These are phyloP conservation scores for Sordariomycetes sp. DNA, from an alignment of 2,329 filamentous ascomycete species.

Conservation along the genomic window DNA sequence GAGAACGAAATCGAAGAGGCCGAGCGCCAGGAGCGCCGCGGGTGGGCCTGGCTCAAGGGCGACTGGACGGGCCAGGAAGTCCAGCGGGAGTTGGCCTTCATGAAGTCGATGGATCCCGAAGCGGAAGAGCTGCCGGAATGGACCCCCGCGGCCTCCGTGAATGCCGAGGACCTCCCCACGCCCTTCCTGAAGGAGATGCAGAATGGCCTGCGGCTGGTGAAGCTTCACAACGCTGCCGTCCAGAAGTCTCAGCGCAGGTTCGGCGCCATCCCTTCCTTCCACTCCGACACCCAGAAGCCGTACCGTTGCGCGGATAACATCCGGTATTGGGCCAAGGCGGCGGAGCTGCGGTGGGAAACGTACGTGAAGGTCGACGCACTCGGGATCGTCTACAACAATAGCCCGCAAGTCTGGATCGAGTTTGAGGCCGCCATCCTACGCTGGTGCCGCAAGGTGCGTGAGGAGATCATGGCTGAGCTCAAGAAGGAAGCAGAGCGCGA, in stretches of 20 bases:
- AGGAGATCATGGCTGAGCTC: conserved; percentile 66
- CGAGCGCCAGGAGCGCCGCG: conserved; percentile 56
- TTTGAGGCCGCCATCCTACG: conserved; percentile 73
- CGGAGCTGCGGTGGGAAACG: conserved; percentile 86
- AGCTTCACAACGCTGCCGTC: conserved; percentile 81
- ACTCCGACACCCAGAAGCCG: conserved; percentile 87
- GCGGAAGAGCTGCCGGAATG: conserved; percentile 53
- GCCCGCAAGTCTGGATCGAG: conserved; percentile 57
- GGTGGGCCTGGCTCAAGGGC: conserved; percentile 68
- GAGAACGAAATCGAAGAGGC: conserved; percentile 67
- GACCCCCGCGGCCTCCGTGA: conserved; percentile 30
- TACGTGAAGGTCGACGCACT: conserved; percentile 73
- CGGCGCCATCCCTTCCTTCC: conserved; percentile 76
- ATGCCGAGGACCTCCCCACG: conserved; percentile 41
- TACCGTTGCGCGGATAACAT: conserved; percentile 91
- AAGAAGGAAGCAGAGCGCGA: not conserved
- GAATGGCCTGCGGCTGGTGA: conserved; percentile 69
- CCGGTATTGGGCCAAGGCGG: conserved; percentile 91
- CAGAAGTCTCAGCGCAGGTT: conserved; percentile 76
- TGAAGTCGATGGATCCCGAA: conserved; percentile 58
- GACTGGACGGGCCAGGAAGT: conserved; percentile 67
- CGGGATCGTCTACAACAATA: conserved; percentile 67
- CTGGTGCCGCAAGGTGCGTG: conserved; percentile 73
- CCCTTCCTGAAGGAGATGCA: conserved; percentile 62
- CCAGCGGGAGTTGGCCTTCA: conserved; percentile 69